Evolutionary conservation across 306 rosid species (phyloP), one percentile per base, ranked within the genome.

Genomic region (Quercus rubra): DNA sequence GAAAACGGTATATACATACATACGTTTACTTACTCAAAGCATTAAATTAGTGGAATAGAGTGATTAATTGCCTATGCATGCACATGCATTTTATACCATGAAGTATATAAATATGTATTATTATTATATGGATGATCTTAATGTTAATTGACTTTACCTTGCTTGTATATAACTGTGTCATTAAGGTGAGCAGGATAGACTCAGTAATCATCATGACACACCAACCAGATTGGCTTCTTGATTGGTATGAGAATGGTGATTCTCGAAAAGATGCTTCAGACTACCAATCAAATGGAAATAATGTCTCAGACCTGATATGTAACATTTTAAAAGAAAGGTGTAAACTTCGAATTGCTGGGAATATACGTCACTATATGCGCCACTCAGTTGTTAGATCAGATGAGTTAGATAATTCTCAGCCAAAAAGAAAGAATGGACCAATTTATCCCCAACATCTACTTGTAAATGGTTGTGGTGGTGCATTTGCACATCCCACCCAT

Each of bases 381-480:
- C 99, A 95, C 88, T 90, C 97, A 56, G 79, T 82, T 78, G 89
- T 83, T 70, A 80, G 85, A 70, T 85, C 98, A 52, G 89, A 90
- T 17, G 93, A 83, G 6, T 31, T 21, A 3, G 10, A 19, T 59
- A 6, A 27, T 59, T 23, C 17, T n/a, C 30, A 11, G 0, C 2
- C 7, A 9, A 27, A 23, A 11, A 11, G 13, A 31, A 4, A 1
- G 54, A 49, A 49, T 49, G 17, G 7, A 14, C 87, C 90, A 79
- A 85, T 86, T 61, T 88, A 87, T 72, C 87, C 87, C 57, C 98
- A 88, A 57, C 99, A 95, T 86, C 91, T 95, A 69, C 87, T 95
- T 74, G 93, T 95, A 75, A 95, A 95, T 87, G 99, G 99, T 66
- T 95, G 97, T 75, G 99, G 99, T 73, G 99, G 99, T 72, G 99